phyloP scores from a whole-genome alignment of 2,329 filamentous ascomycete genomes.

The Fusarium sp. region DNA sequence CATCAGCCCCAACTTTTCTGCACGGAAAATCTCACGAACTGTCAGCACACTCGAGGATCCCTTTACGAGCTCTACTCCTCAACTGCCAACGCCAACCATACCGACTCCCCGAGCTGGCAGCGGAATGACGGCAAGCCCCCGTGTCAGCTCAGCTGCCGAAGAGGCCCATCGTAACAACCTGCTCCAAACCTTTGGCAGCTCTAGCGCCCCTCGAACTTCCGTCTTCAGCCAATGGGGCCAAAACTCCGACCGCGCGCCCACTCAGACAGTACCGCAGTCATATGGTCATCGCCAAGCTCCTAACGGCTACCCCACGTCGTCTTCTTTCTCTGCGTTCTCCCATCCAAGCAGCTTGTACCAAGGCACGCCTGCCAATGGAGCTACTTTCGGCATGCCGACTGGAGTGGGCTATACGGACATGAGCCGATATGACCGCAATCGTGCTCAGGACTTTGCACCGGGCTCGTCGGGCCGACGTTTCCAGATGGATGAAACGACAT shows the following conservation, averaged over 20 bases:
- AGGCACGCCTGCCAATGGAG: constrained; percentile 56
- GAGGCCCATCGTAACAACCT: constrained; percentile 52
- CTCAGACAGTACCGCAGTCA: constrained; percentile 33
- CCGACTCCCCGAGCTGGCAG: constrained; percentile 21
- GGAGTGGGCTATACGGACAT: constrained; percentile 22
- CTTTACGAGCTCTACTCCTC: constrained; percentile 48
- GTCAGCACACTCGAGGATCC: constrained; percentile 48
- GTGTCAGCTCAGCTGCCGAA: constrained; percentile 41
- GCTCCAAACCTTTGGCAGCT: constrained; percentile 52
- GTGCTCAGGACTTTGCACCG: constrained; percentile 31
- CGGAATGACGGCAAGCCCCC: constrained; percentile 38
- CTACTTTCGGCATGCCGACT: constrained; percentile 30
- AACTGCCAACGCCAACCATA: constrained; percentile 25
- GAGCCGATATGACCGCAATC: constrained; percentile 33
- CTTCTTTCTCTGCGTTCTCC: constrained; percentile 57
- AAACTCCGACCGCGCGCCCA: constrained; percentile 34
- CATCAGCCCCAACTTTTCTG: constrained; percentile 43
- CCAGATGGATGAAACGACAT: constrained; percentile 52
- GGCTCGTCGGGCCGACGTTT: constrained; percentile 42
- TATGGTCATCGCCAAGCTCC: constrained; percentile 35
- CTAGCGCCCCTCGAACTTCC: constrained; percentile 47
- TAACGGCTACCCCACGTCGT: constrained; percentile 42
- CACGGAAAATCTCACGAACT: constrained; percentile 28
- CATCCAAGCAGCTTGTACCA: constrained; percentile 64
- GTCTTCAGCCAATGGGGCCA: constrained; percentile 51